Evolutionary conservation across 306 rosid genomes (phyloP), one percentile per base, ranked within the genome.

Genomic region (Dryas drummondii): DNA sequence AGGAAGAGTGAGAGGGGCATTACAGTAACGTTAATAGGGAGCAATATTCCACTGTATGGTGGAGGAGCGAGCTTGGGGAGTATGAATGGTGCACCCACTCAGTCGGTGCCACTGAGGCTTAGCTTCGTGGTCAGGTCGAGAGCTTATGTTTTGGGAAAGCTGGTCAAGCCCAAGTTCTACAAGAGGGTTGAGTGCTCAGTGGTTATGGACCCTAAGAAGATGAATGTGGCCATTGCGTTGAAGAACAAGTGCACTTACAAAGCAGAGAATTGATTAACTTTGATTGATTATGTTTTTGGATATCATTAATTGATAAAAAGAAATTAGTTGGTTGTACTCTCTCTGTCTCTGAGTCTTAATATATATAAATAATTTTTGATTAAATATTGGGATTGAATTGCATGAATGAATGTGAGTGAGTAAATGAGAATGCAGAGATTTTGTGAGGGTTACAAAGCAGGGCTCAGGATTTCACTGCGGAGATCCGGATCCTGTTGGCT

Each of bases 91-190:
- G 78, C 80, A 13, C 98, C 97, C 1, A 67, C 72, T 15, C 79
- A 84, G 16, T 59, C 85, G 54, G 92, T 94, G 14, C 81, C 90
- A 0, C 75, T 94, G 70, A 82, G 45, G 10, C 78, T 94, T 54
- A 76, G 46, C 56, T 81, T 94, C 76, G 72, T 77, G 86, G 86
- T 94, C n/a, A 79, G 86, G 68, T 86, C 96, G 2, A 87, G 78
- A 82, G 98, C 88, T 51, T 72, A 86, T 78, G 97, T 91, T 14
- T 75, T 94, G 88, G 97, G 98, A 2, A 76, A 81, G 64, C 54
- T 91, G 79, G 97, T 94, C 70, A 90, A 90, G 73, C 94, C 93
- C 3, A 94, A 80, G 83, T 94, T 94, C 87, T 73, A 78, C 77
- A 86, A 77, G 84, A 90, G 82, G 75, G 81, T 90, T 12, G 85